These are phyloP conservation scores for Eragrostis tef DNA, from an alignment of 202 grass and related monocot species.

Conservation along the genomic window DNA sequence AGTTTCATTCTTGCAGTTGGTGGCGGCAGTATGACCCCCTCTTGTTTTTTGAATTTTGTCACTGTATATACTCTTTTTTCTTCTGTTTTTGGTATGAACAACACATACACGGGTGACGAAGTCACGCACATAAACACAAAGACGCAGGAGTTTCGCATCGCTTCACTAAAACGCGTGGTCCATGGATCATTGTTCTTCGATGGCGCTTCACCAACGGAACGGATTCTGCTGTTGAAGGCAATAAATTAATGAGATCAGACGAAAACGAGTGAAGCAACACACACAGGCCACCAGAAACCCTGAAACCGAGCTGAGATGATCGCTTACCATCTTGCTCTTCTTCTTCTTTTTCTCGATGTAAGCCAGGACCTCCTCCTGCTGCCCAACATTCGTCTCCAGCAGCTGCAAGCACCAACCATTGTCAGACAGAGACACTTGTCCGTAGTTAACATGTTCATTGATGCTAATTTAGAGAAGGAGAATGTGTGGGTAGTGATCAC, in stretches of 20 bases:
- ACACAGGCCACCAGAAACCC: not conserved
- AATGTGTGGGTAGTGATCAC: constrained; percentile 11
- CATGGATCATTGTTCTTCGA: not conserved
- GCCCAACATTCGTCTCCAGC: constrained; percentile 58
- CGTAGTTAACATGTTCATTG: not conserved
- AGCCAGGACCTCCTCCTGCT: constrained; percentile 87
- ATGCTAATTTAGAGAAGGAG: not conserved
- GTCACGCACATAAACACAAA: not conserved
- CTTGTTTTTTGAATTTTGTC: not conserved
- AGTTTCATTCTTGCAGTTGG: not conserved
- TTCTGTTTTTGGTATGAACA: not conserved
- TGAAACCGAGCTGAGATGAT: not conserved
- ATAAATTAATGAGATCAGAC: constrained; percentile 57
- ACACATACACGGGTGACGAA: not conserved
- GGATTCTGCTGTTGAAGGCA: constrained; percentile 74
- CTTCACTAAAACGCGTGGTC: not conserved
- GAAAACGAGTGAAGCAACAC: not conserved
- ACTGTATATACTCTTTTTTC: not conserved
- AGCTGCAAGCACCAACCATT: constrained; percentile 49
- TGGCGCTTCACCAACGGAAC: constrained; percentile 65
- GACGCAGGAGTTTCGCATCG: not conserved
- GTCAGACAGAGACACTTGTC: not conserved
- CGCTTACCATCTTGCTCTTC: constrained; percentile 74
- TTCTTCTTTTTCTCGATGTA: constrained; percentile 97
- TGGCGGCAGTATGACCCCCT: not conserved